Conservation (phyloP, 306 rosid species). For the Rosa chinensis region DNA sequence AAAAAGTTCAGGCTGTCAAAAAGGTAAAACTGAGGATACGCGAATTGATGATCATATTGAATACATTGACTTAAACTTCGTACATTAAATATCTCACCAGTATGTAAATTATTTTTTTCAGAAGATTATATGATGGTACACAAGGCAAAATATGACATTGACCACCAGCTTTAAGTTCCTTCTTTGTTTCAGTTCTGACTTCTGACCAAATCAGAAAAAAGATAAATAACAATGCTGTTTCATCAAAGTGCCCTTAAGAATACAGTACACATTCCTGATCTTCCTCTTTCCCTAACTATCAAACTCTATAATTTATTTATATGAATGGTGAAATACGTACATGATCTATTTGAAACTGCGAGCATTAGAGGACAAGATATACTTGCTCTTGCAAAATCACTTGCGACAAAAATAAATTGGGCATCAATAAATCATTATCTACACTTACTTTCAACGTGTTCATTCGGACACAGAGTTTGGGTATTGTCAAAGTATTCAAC, state of each 20-base stretch:
- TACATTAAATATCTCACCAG: background rate
- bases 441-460: slow-evolving; percentile 58
- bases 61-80: background rate
- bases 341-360: background rate
- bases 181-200: background rate
- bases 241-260: background rate
- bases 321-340: background rate
- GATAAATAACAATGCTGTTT: background rate
- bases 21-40: background rate
- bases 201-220: background rate
- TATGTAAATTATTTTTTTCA: background rate
- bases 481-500: slow-evolving; percentile 44
- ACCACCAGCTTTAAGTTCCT: background rate
- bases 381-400: slow-evolving; percentile 9
- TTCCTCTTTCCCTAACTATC: background rate
- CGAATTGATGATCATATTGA: background rate
- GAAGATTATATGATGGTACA: background rate
- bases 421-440: background rate
- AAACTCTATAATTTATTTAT: background rate
- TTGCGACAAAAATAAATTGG: background rate
- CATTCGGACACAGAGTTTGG: slow-evolving; percentile 49
- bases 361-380: background rate
- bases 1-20: background rate
- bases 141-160: background rate
- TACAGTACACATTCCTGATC: background rate